Conservation (phyloP, 805 yeast species). For the Jamesozyma gamospora region DNA sequence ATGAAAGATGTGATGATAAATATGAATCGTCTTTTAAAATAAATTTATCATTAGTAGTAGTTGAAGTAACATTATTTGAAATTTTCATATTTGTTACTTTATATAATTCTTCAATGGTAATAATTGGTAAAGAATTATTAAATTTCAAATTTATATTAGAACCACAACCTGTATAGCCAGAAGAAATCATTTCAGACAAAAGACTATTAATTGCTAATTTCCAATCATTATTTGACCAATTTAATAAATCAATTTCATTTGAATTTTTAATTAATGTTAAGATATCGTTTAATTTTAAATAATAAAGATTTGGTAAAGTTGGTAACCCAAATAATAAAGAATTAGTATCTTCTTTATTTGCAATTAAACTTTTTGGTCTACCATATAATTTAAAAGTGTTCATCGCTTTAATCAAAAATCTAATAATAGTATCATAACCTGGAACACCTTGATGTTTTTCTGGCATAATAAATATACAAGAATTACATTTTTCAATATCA, state of each 20-base stretch:
- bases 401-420: slow-evolving; percentile 58
- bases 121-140: slow-evolving; percentile 42
- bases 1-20: neutral
- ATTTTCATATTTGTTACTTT: slow-evolving; percentile 9
- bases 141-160: slow-evolving; percentile 54
- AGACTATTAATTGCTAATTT: slow-evolving; percentile 43
- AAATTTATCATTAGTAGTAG: neutral
- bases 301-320: slow-evolving; percentile 56
- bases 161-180: slow-evolving; percentile 75
- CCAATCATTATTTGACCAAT: slow-evolving; percentile 58
- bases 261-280: slow-evolving; percentile 28
- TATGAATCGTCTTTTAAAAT: neutral
- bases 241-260: slow-evolving; percentile 26
- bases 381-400: slow-evolving; percentile 67
- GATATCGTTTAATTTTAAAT: slow-evolving; percentile 50
- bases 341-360: slow-evolving; percentile 42
- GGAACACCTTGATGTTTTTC: slow-evolving; percentile 62
- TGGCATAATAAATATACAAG: slow-evolving; percentile 50
- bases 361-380: slow-evolving; percentile 52
- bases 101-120: slow-evolving; percentile 28
- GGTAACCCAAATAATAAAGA: slow-evolving; percentile 67
- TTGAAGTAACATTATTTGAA: neutral
- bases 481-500: slow-evolving; percentile 39
- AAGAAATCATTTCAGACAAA: slow-evolving; percentile 38
- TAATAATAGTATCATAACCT: slow-evolving; percentile 61